Evolutionary conservation across 2,329 filamentous ascomycete species (phyloP).

Genomic region (Alternaria dauci): DNA sequence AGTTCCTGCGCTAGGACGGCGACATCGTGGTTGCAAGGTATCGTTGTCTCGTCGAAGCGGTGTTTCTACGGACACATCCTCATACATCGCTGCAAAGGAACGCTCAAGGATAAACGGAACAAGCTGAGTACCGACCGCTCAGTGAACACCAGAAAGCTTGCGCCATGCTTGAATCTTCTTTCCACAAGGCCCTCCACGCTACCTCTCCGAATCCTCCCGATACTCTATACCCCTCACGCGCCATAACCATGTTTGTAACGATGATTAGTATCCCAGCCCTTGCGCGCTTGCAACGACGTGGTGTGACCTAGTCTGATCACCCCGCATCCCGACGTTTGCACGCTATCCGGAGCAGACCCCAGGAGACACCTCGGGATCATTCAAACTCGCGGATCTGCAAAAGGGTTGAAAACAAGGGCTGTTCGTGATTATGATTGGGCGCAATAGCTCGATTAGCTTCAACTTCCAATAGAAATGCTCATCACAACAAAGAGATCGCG

Average conservation of each 20-base stretch:
- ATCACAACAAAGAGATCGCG: not conserved
- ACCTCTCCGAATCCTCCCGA: slow-evolving; percentile 21
- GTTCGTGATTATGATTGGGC: not conserved
- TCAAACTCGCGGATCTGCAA: slow-evolving; percentile 2
- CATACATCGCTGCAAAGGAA: not conserved
- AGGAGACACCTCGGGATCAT: not conserved
- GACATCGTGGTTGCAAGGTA: not conserved
- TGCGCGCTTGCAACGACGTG: slow-evolving; percentile 22
- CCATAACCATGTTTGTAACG: not conserved
- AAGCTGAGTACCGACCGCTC: not conserved
- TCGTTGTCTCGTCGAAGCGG: slow-evolving; percentile 17
- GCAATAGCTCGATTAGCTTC: not conserved
- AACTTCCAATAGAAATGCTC: not conserved
- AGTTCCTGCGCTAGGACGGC: slow-evolving; percentile 43
- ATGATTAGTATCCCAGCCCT: not conserved
- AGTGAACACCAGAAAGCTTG: not conserved
- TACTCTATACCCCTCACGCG: not conserved
- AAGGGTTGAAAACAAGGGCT: not conserved
- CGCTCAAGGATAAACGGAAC: not conserved
- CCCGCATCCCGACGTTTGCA: slow-evolving; percentile 12
- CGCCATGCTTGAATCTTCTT: not conserved
- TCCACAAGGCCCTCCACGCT: not conserved
- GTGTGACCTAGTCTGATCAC: slow-evolving; percentile 22
- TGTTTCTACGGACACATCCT: not conserved
- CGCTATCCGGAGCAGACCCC: not conserved